phyloP scores from a whole-genome alignment of 768 basidiomycete species.

The Serendipita vermifera region DNA sequence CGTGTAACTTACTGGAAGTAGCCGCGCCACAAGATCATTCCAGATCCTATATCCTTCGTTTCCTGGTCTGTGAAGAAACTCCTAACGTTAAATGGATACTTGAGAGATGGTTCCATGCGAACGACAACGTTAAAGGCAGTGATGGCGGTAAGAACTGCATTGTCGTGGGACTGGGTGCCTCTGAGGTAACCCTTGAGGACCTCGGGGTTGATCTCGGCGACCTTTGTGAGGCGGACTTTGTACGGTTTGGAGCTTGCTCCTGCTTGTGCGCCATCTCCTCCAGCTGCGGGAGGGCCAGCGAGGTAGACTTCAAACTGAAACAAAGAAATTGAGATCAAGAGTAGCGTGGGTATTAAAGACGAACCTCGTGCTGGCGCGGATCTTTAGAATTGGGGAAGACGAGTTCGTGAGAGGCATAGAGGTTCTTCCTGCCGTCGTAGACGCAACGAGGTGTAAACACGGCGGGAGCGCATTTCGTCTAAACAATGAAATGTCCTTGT shows the following conservation, averaged over 20 bases:
- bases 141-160: constrained; percentile 51
- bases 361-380: constrained; percentile 37
- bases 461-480: constrained; percentile 29
- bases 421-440: constrained; percentile 71
- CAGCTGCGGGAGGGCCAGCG: constrained; percentile 23
- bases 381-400: constrained; percentile 42
- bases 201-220: constrained; percentile 46
- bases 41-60: constrained; percentile 35
- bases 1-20: constrained; percentile 46
- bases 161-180: constrained; percentile 56
- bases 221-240: constrained; percentile 48
- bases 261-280: constrained; percentile 18
- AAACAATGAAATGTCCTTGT: neutral
- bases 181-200: constrained; percentile 49
- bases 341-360: too few species aligned
- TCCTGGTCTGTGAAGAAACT: constrained; percentile 58
- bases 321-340: neutral
- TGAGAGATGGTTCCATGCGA: constrained; percentile 56
- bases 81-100: constrained; percentile 57
- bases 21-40: constrained; percentile 63
- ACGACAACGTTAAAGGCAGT: constrained; percentile 51
- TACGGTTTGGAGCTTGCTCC: constrained; percentile 43
- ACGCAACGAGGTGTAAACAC: constrained; percentile 61
- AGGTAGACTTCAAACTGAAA: constrained; percentile 50
- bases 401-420: constrained; percentile 49